These are phyloP conservation scores for Cytospora mali DNA, from an alignment of 2,329 filamentous ascomycete species.

Conservation along the genomic window DNA sequence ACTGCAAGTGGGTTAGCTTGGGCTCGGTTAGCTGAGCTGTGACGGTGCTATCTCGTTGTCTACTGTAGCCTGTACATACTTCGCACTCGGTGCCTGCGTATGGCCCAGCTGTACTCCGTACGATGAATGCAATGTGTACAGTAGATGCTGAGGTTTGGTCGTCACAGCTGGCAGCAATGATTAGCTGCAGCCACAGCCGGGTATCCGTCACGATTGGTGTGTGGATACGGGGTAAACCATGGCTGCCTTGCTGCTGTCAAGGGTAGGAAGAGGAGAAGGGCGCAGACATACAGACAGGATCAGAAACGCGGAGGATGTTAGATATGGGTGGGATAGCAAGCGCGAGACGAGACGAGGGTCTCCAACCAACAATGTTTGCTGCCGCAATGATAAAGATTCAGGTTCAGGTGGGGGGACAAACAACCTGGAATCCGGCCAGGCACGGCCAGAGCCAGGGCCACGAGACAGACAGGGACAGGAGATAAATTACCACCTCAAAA, in stretches of 20 bases:
- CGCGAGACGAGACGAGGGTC: neutral
- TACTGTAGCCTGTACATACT: too few species aligned
- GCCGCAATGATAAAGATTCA: neutral
- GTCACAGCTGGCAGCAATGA: constrained; percentile 13
- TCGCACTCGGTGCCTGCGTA: neutral
- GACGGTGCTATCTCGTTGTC: neutral
- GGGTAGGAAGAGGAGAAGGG: constrained; percentile 19
- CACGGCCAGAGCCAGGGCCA: neutral
- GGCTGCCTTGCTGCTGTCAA: constrained; percentile 20
- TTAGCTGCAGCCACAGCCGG: constrained; percentile 24
- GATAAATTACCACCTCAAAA: neutral
- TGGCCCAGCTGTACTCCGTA: neutral
- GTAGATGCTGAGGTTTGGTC: constrained; percentile 14
- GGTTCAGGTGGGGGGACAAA: neutral
- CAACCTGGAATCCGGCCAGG: neutral
- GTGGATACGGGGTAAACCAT: neutral
- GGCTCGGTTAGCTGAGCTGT: neutral
- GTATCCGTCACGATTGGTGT: constrained; percentile 16
- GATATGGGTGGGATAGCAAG: neutral
- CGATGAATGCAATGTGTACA: too few species aligned
- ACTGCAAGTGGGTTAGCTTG: constrained; percentile 6
- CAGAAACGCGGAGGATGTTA: neutral
- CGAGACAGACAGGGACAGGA: neutral
- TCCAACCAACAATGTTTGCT: too few species aligned
- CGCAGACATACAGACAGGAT: constrained; percentile 1